Percentiles rank a stretch among this genome's conserved stretches.
Evolutionary conservation across 129 eudicot genomes (phyloP).

Genomic region (Flaveria bidentis): DNA sequence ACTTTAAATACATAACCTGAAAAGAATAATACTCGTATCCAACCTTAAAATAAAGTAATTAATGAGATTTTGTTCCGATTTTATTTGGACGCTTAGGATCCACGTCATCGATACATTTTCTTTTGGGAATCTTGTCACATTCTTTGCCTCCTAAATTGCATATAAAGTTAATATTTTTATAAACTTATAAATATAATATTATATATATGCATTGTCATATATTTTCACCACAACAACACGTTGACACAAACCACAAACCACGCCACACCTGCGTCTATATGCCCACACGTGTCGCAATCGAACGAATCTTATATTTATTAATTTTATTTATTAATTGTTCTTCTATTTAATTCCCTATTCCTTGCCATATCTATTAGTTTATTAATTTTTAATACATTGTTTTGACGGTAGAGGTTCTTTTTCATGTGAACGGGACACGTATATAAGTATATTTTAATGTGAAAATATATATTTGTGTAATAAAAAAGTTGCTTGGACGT

Average conservation of each 20-base stretch:
- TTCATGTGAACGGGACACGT: no score
- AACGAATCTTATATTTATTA: constrained; percentile 12
- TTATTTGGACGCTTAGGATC: constrained; percentile 7
- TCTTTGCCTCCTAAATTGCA: constrained; percentile 16
- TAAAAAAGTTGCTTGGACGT: no score
- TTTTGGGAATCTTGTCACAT: constrained; percentile 23
- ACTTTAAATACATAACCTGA: no score
- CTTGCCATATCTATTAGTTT: no score
- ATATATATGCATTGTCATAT: not conserved
- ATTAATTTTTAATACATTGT: not conserved
- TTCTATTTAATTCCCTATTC: not conserved
- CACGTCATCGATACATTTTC: constrained; percentile 11
- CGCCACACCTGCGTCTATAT: constrained; percentile 25
- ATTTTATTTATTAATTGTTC: not conserved
- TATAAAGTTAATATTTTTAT: not conserved
- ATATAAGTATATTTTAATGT: no score
- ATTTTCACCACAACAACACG: constrained; percentile 7
- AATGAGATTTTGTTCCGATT: constrained; percentile 3
- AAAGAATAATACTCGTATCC: no score
- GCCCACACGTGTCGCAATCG: constrained; percentile 17
- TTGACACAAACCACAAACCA: constrained; percentile 6
- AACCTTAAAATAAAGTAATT: not conserved
- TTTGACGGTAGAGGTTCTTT: no score
- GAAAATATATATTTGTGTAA: no score
- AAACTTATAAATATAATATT: not conserved